These are phyloP conservation scores for Leavenworthia alabamica DNA, from an alignment of 345 rosid species.

Conservation along the genomic window DNA sequence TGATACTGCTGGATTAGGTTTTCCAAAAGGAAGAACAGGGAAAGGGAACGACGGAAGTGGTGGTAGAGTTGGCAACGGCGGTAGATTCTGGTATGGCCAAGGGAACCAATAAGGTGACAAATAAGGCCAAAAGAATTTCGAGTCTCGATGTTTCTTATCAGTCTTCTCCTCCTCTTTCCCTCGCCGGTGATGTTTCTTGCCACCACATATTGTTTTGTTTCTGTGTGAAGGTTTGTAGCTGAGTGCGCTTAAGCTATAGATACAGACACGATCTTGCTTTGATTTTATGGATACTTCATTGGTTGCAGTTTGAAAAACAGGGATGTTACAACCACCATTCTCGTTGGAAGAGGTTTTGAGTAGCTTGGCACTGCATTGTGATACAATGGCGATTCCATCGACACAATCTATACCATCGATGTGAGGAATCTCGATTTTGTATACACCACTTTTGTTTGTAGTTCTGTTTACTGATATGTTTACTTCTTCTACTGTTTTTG, in stretches of 20 bases:
- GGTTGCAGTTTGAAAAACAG: constrained; percentile 45
- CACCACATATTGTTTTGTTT: constrained; percentile 45
- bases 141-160: constrained; percentile 34
- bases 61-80: constrained; percentile 34
- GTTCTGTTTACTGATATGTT: constrained; percentile 69
- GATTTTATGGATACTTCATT: constrained; percentile 68
- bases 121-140: constrained; percentile 55
- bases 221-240: constrained; percentile 54
- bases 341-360: constrained; percentile 38
- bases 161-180: constrained; percentile 19
- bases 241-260: constrained; percentile 72
- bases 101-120: constrained; percentile 49
- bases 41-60: constrained; percentile 37
- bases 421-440: constrained; percentile 59
- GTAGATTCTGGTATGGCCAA: constrained; percentile 40
- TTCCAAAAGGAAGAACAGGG: constrained; percentile 29
- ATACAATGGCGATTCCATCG: constrained; percentile 52
- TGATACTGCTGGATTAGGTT: constrained; percentile 47
- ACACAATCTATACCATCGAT: constrained; percentile 78
- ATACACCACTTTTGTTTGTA: constrained; percentile 57
- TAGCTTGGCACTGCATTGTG: constrained; percentile 60
- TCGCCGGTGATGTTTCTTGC: constrained; percentile 19
- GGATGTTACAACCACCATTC: constrained; percentile 41
- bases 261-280: constrained; percentile 67
- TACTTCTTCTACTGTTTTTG: constrained; percentile 59